These are phyloP conservation scores for Aureobasidium melanogenum DNA, from an alignment of 2,329 filamentous ascomycete species.

Conservation along the genomic window DNA sequence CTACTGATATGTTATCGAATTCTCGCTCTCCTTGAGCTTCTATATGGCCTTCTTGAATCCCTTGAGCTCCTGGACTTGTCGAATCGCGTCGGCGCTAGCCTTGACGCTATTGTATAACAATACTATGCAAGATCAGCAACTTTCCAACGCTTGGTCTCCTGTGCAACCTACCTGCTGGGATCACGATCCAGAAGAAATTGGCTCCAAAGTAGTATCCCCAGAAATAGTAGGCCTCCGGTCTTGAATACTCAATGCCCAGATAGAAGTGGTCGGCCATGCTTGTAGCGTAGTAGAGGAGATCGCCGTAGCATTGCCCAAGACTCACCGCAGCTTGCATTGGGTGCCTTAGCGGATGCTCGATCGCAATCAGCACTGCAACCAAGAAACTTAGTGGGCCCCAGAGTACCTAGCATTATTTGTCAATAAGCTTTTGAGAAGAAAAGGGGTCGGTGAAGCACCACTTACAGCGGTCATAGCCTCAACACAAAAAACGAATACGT, in stretches of 20 bases:
- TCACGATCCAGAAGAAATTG: constrained; percentile 59
- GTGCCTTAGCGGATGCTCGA: constrained; percentile 47
- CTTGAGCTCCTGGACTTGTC: constrained; percentile 23
- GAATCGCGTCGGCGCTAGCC: constrained; percentile 29
- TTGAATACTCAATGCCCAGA: constrained; percentile 45
- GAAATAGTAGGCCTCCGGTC: constrained; percentile 56
- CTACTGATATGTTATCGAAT: neutral
- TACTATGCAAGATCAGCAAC: constrained; percentile 17
- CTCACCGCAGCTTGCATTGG: constrained; percentile 53
- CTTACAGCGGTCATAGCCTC: constrained; percentile 72
- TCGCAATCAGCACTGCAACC: constrained; percentile 46
- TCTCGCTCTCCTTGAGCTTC: neutral
- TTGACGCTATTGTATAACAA: constrained; percentile 31
- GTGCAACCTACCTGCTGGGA: constrained; percentile 44
- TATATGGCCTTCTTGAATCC: constrained; percentile 15
- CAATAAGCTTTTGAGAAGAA: neutral
- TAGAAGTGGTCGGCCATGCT: constrained; percentile 52
- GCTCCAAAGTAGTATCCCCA: constrained; percentile 59
- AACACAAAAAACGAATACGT: constrained; percentile 79
- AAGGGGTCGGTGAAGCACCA: constrained; percentile 6
- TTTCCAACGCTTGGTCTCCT: neutral
- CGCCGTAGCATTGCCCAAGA: constrained; percentile 56
- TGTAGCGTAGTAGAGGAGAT: constrained; percentile 56
- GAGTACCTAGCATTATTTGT: constrained; percentile 33
- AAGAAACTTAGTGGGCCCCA: constrained; percentile 56